Evolutionary conservation across 2,329 filamentous ascomycete genomes (phyloP).

Genomic region (Cercospora sp.): DNA sequence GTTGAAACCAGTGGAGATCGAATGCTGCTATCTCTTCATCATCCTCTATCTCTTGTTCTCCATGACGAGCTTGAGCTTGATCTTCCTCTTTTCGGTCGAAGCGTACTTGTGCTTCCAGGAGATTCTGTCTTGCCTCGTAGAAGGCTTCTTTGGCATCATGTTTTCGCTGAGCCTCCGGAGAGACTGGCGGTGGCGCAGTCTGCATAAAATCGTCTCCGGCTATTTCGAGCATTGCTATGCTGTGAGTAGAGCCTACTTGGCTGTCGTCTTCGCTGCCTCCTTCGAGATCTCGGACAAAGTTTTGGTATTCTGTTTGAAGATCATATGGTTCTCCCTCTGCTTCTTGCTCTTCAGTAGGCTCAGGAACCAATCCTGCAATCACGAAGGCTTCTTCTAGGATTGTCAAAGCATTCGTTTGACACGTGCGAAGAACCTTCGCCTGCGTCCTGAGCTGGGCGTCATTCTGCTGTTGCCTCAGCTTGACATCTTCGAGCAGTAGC

Average conservation of each 20-base stretch:
- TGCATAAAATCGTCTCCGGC: neutral
- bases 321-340: neutral
- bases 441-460: neutral
- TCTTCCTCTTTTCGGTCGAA: constrained; percentile 4
- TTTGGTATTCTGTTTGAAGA: neutral
- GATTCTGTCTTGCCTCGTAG: neutral
- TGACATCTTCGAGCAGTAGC: neutral
- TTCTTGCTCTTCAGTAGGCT: neutral
- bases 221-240: neutral
- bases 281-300: neutral
- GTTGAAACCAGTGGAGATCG: constrained; percentile 21
- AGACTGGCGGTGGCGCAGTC: neutral
- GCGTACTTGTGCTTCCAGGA: neutral
- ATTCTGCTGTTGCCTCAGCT: neutral
- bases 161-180: neutral
- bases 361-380: neutral
- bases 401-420: neutral
- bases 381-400: neutral
- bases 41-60: neutral
- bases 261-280: neutral
- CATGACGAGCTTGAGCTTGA: neutral
- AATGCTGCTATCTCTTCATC: constrained; percentile 5
- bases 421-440: neutral
- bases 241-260: neutral
- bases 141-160: neutral